phyloP scores from a whole-genome alignment of 768 basidiomycete species.

The Mrakia hoshinonis region DNA sequence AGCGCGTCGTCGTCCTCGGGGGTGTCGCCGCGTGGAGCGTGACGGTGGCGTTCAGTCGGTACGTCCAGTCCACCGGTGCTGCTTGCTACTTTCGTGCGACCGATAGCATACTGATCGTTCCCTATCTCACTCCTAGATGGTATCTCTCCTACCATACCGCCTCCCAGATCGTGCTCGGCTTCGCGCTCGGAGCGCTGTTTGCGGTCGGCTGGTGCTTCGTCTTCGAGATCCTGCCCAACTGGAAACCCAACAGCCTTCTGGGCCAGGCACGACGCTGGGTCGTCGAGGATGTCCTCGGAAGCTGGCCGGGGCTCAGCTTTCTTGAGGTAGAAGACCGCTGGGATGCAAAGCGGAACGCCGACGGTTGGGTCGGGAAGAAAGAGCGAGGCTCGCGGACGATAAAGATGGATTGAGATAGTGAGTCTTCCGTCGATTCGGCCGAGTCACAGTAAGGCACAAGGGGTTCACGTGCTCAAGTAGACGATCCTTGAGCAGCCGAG shows the following conservation, averaged over 20 bases:
- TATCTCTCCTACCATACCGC: conserved; percentile 25
- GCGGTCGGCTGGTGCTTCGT: neutral
- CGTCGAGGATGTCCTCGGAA: neutral
- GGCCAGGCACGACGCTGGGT: conserved; percentile 5
- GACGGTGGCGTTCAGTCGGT: conserved; percentile 22
- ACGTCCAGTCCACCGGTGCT: neutral
- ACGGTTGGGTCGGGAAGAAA: conserved; percentile 18
- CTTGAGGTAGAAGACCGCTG: conserved; percentile 25
- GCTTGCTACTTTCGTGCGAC: too few relatives aligned
- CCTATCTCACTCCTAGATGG: conserved; percentile 9
- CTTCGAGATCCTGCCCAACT: conserved; percentile 14
- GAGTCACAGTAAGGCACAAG: neutral
- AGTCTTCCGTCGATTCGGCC: neutral
- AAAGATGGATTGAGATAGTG: neutral
- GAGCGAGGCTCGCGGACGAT: neutral
- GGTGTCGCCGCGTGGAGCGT: conserved; percentile 19
- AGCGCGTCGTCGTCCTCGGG: neutral
- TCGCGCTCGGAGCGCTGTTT: conserved; percentile 10
- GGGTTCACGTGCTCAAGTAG: neutral
- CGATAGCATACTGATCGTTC: too few relatives aligned
- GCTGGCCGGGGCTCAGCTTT: neutral
- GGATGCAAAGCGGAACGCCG: neutral
- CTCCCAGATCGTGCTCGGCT: conserved; percentile 20
- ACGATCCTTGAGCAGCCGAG: neutral
- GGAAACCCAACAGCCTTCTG: neutral